Evolutionary conservation across 2,329 filamentous ascomycete genomes (phyloP), one percentile per base, ranked within the genome.

Genomic region (Chaetomium sp.): DNA sequence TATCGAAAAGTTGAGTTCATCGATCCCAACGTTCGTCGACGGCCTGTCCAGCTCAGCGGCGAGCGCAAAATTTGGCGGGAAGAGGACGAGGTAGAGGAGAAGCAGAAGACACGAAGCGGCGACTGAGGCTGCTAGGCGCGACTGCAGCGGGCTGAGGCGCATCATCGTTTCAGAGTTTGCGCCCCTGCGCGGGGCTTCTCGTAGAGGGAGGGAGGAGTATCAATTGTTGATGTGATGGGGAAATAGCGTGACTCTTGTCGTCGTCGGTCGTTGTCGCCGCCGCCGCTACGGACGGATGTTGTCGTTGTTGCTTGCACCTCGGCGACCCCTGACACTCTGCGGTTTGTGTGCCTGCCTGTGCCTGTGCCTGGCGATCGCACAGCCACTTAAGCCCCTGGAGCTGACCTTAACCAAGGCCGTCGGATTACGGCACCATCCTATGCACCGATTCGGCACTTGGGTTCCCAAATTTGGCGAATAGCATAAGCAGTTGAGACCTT

Each of bases 131-230:
- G 81, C 80, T 66, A 89, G 80, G 68, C 87, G 85, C 72, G 84
- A 86, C 74, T 88, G 88, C 63, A 88, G 74, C 65, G 80, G 83
- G 69, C 80, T 85, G 70, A 86, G 78, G 71, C 85, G 74, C 79
- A 82, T 81, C 61, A 65, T 70, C 67, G 60, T 27, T 27, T 27
- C 19, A 64, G 62, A 65, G 70, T 72, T 72, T 72, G 71, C 76
- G 76, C 70, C 70, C 6, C 40, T 14, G 40, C 6, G 11, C 65
- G 40, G 46, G 52, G 45, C 49, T 42, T 40, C 42, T 52, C 4
- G 49, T 40, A 40, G 19, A 27, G 3, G 19, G 3, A 27, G 2
- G 19, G 19, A 37, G 35, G 38, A 4, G 37, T 10, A 9, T 37
- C 37, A 19, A 56, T 56, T 44, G 55, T 42, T 38, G 53, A 38